These are phyloP conservation scores for Tetracladium setigerum DNA, from an alignment of 495 filamentous ascomycete genomes.

Conservation along the genomic window DNA sequence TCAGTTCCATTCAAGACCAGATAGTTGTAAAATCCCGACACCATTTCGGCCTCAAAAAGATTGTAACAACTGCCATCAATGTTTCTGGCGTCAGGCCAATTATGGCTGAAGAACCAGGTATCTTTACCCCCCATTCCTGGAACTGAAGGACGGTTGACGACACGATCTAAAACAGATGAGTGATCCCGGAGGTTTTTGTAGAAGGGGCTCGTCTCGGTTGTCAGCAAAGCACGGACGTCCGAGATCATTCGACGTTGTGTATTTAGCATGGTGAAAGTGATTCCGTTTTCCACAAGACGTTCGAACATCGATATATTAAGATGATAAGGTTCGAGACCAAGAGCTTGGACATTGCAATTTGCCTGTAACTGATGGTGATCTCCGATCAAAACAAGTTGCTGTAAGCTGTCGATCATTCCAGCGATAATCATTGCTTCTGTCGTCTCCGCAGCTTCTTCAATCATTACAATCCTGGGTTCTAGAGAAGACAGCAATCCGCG, in stretches of 20 bases:
- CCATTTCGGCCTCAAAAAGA: conserved; percentile 67
- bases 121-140: conserved; percentile 72
- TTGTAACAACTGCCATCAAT: conserved; percentile 66
- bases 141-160: conserved; percentile 43
- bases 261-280: conserved; percentile 53
- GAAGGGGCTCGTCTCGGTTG: conserved; percentile 30
- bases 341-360: conserved; percentile 44
- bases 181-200: conserved; percentile 69
- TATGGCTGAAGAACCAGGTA: conserved; percentile 67
- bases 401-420: conserved; percentile 56
- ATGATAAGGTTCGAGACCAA: conserved; percentile 49
- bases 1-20: conserved; percentile 58
- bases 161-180: conserved; percentile 41
- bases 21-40: conserved; percentile 64
- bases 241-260: conserved; percentile 67
- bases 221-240: conserved; percentile 55
- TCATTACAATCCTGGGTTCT: conserved; percentile 55
- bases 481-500: conserved; percentile 62
- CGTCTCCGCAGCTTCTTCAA: conserved; percentile 73
- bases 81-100: conserved; percentile 58
- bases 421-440: conserved; percentile 59
- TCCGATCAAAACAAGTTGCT: conserved; percentile 70
- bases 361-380: conserved; percentile 71
- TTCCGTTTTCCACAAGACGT: conserved; percentile 60
- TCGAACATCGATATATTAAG: conserved; percentile 70